Base-by-base conservation (phyloP, 2,329 filamentous ascomycete genomes). In the Gnomoniopsis smithogilvyi region DNA sequence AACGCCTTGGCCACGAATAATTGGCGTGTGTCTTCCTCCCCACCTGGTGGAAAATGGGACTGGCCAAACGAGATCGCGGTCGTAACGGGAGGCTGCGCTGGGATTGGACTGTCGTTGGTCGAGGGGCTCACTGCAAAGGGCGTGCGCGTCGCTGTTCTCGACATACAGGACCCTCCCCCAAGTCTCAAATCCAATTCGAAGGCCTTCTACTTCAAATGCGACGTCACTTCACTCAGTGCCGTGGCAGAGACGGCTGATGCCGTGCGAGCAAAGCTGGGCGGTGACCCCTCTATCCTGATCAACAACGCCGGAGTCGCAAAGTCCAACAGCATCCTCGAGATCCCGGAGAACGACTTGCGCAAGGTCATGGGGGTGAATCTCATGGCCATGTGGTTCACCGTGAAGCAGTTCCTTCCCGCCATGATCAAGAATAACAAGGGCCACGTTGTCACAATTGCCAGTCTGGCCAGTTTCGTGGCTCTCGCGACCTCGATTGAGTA, bases 361-460 rank as follows among this genome's bases (percentile, higher is more conserved):
- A 48, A 49, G n/a, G 51, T 52, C n/a, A 14, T 58, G 1, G 59
- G 48, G 12, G 59, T 61, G 2, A 61, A 61, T 17, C n/a, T 61
- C 14, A 43, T 61, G 51, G 55, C 59, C 15, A 17, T 51, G 0
- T 86, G 83, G 74, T 80, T 78, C 70, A 75, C 85, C 10, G 72
- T 78, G 1, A 79, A 82, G 65, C 76, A 83, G 60, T 86, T 87
- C 68, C 71, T 87, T 0, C 84, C 84, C 0, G 65, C 69, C 48
- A 85, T 87, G 77, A 70, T 84, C 43, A 64, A 69, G n/a, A 64
- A 67, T 3, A 82, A 86, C 70, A 84, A 87, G 70, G 84, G 85
- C 26, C 84, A 85, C 74, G 68, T 87, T 45, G 79, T 87, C 43
- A 87, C 83, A 0, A 76, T 87, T 34, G 81, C 84, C 14, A 81